phyloP scores from a whole-genome alignment of 192 early-diverging fungal species.

The Backusella australiensis region DNA sequence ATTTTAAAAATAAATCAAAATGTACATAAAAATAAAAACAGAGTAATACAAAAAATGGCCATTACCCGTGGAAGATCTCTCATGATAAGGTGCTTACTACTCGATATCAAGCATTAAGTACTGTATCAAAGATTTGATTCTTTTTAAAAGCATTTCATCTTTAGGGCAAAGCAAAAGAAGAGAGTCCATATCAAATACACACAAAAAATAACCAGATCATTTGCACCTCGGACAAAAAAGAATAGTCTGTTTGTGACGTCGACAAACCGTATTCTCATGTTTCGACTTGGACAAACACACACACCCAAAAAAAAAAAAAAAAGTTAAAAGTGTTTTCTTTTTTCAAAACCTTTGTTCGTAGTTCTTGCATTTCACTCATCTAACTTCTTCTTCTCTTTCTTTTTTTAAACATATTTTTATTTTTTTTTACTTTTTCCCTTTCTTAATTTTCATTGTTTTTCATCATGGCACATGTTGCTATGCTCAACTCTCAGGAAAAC shows the following conservation, averaged over 20 bases:
- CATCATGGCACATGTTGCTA: constrained; percentile 32
- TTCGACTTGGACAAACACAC: not conserved
- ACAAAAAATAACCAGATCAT: not conserved
- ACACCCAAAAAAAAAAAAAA: not conserved
- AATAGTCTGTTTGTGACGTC: not conserved
- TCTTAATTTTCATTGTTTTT: not conserved
- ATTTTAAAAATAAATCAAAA: not conserved
- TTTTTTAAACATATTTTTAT: not conserved
- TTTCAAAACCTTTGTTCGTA: not conserved
- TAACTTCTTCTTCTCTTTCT: not conserved
- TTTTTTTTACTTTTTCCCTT: not conserved
- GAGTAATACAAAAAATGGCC: not conserved
- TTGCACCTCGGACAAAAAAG: constrained; percentile 1
- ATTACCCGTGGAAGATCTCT: not conserved
- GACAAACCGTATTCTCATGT: not conserved
- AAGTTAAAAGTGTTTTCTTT: not conserved
- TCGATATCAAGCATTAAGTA: not conserved
- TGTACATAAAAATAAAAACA: not conserved
- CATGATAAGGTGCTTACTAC: not conserved
- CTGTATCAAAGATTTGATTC: too few species aligned
- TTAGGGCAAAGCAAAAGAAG: not conserved
- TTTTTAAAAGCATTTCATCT: not conserved
- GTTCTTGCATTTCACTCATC: not conserved
- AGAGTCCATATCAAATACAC: not conserved
- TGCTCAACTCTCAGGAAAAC: constrained; percentile 34